These are phyloP conservation scores for Phytopythium ostracodes DNA, from an alignment of 352 stramenopile species.

Conservation along the genomic window DNA sequence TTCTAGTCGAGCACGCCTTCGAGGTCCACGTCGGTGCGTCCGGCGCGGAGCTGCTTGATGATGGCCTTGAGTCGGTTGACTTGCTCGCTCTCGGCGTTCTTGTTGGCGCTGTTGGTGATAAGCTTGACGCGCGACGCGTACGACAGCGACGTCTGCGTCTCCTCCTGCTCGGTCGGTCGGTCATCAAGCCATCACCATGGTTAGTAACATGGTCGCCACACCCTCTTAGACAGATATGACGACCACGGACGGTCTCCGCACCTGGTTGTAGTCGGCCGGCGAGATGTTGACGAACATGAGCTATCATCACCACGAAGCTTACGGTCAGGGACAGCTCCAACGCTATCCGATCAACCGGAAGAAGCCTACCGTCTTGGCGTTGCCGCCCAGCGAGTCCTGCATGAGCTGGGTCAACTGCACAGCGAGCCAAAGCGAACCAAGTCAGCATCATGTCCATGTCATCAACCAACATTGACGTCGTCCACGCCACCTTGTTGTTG, in stretches of 20 bases:
- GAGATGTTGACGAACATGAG: slow-evolving; percentile 92
- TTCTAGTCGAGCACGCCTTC: slow-evolving; percentile 57
- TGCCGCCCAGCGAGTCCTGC: slow-evolving; percentile 91
- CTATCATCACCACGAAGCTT: slow-evolving; percentile 18
- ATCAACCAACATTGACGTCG: background rate
- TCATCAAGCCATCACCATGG: background rate
- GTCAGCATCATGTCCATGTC: background rate
- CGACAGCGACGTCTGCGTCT: slow-evolving; percentile 78
- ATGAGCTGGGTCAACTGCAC: slow-evolving; percentile 87
- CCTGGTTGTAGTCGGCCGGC: slow-evolving; percentile 86
- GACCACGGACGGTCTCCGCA: slow-evolving; percentile 15
- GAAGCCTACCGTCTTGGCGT: slow-evolving; percentile 86
- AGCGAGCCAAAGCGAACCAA: background rate
- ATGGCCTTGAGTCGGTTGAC: slow-evolving; percentile 80
- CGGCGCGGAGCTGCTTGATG: slow-evolving; percentile 72
- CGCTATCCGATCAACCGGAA: background rate
- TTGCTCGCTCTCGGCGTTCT: slow-evolving; percentile 81
- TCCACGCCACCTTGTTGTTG: slow-evolving; percentile 82
- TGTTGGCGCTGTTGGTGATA: slow-evolving; percentile 88
- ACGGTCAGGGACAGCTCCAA: background rate
- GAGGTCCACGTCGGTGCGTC: slow-evolving; percentile 64
- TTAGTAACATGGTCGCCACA: background rate
- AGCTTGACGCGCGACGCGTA: slow-evolving; percentile 86
- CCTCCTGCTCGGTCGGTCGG: slow-evolving; percentile 33
- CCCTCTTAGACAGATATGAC: background rate